These are phyloP conservation scores for Pichia sp. DNA, from an alignment of 1,139 yeast species.

Conservation along the genomic window DNA sequence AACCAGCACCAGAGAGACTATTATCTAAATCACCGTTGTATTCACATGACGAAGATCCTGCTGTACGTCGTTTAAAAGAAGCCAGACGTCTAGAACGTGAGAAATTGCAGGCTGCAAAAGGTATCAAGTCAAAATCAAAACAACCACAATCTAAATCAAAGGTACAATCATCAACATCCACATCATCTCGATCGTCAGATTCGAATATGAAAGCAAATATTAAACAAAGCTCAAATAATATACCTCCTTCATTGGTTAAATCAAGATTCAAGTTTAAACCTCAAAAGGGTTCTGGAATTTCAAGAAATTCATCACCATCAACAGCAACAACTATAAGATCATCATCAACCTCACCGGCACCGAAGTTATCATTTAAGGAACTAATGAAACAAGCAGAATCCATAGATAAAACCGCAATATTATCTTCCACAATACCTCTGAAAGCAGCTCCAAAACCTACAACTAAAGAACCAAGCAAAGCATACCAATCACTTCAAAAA, in stretches of 20 bases:
- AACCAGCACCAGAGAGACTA: background rate
- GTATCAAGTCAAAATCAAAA: slow-evolving; percentile 2
- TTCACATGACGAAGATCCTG: slow-evolving; percentile 36
- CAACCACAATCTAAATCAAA: background rate
- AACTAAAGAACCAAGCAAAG: slow-evolving; percentile 13
- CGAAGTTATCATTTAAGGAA: slow-evolving; percentile 57
- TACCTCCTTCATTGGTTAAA: slow-evolving; percentile 1
- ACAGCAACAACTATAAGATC: slow-evolving; percentile 6
- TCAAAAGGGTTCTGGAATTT: background rate
- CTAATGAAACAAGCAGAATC: slow-evolving; percentile 66
- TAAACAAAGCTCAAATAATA: background rate
- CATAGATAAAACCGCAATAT: slow-evolving; percentile 31
- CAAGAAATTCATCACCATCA: background rate
- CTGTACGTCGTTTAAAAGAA: slow-evolving; percentile 57
- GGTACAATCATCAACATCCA: background rate
- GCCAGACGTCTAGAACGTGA: slow-evolving; percentile 53
- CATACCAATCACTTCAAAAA: slow-evolving; percentile 14
- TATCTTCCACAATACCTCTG: slow-evolving; percentile 22
- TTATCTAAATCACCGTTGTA: background rate
- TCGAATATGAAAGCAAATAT: background rate
- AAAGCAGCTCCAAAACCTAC: slow-evolving; percentile 16
- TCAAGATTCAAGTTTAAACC: slow-evolving; percentile 13
- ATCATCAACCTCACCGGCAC: slow-evolving; percentile 22
- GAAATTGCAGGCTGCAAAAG: slow-evolving; percentile 23
- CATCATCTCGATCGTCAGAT: background rate